Percentiles rank a stretch among this genome's conserved stretches.
These are phyloP conservation scores for Naegleria gruberi DNA, from an alignment of 208 protist genomes.

Conservation along the genomic window DNA sequence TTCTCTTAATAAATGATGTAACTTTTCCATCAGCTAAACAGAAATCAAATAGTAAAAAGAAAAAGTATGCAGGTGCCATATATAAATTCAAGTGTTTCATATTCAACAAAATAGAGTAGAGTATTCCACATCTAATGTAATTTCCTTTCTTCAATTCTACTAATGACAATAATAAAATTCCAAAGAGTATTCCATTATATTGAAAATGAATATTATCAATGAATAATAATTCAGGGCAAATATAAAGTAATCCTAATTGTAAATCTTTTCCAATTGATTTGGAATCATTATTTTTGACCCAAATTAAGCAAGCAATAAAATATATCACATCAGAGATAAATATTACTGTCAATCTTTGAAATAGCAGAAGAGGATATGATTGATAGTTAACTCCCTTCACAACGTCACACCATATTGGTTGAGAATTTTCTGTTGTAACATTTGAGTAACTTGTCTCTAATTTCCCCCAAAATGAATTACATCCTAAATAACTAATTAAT, in stretches of 20 bases:
- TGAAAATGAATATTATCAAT: slow-evolving; percentile 67
- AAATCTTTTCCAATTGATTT: neutral
- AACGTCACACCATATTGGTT: slow-evolving; percentile 24
- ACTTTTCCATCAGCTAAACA: slow-evolving; percentile 18
- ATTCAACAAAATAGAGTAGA: slow-evolving; percentile 62
- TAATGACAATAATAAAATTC: slow-evolving; percentile 51
- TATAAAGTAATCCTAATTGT: neutral
- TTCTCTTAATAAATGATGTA: neutral
- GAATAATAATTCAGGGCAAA: neutral
- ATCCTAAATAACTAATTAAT: slow-evolving; percentile 37
- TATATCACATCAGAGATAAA: slow-evolving; percentile 1
- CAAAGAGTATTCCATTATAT: slow-evolving; percentile 73
- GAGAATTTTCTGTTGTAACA: neutral
- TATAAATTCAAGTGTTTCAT: slow-evolving; percentile 74
- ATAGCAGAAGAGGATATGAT: slow-evolving; percentile 46
- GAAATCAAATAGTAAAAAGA: slow-evolving; percentile 45
- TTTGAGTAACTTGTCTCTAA: neutral
- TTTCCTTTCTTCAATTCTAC: slow-evolving; percentile 26
- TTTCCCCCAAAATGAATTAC: neutral
- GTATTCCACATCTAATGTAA: slow-evolving; percentile 35
- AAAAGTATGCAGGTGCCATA: slow-evolving; percentile 56
- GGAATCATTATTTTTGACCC: neutral
- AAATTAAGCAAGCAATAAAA: neutral
- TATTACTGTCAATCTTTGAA: slow-evolving; percentile 64
- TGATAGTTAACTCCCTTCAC: slow-evolving; percentile 45